Evolutionary conservation across 805 yeast genomes (phyloP).

Genomic region (Metschnikowia dekortorum): DNA sequence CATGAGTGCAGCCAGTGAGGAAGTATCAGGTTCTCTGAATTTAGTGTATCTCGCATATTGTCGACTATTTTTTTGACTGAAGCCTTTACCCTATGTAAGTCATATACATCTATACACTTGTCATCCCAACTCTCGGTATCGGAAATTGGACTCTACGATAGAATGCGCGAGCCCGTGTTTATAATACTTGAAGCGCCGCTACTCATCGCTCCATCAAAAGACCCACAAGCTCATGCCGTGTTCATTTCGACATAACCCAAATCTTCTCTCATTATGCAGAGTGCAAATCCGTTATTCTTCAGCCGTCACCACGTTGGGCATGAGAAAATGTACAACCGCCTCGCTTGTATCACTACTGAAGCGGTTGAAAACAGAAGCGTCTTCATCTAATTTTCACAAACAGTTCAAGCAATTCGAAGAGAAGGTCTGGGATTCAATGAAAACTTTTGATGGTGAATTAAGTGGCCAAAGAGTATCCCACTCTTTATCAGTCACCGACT

Average conservation of each 20-base stretch:
- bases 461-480: neutral
- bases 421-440: neutral
- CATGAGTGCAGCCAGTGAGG: neutral
- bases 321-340: neutral
- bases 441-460: neutral
- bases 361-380: neutral
- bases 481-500: conserved; percentile 5
- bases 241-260: neutral
- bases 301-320: neutral
- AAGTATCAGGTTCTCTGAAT: neutral
- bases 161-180: neutral
- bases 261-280: neutral
- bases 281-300: neutral
- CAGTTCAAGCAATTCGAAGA: neutral
- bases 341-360: neutral
- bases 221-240: neutral
- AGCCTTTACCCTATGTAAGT: too few relatives aligned
- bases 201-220: neutral
- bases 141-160: neutral
- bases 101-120: too few relatives aligned
- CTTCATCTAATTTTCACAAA: neutral
- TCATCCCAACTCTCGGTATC: neutral
- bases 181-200: neutral
- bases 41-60: neutral
- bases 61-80: too few relatives aligned